A percentile compares a stretch with the other conserved stretches of the same genome.
Evolutionary conservation across 169 alveolate species (phyloP).

Genomic region (Cryptosporidium viatorum): DNA sequence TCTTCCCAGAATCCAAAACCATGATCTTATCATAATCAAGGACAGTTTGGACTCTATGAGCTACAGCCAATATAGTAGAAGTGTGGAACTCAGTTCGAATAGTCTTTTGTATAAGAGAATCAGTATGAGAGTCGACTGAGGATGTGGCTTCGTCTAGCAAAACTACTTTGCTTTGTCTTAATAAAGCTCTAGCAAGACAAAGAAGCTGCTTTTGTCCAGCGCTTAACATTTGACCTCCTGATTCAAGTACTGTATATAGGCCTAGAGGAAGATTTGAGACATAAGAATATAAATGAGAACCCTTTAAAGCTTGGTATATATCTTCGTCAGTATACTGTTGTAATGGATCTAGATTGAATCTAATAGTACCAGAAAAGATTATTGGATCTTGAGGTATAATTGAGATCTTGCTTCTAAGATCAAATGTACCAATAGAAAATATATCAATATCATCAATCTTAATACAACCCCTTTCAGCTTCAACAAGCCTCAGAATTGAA

Average conservation of each 20-base stretch:
- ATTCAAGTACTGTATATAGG: slow-evolving; percentile 80
- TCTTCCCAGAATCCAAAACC: slow-evolving; percentile 86
- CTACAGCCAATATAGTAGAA: slow-evolving; percentile 85
- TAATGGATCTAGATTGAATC: slow-evolving; percentile 85
- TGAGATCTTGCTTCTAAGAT: slow-evolving; percentile 79
- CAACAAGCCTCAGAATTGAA: slow-evolving; percentile 83
- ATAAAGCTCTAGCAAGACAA: slow-evolving; percentile 88
- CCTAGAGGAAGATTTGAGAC: slow-evolving; percentile 71
- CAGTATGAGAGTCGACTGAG: slow-evolving; percentile 85
- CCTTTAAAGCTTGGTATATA: slow-evolving; percentile 73
- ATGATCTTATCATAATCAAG: slow-evolving; percentile 84
- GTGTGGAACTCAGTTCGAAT: slow-evolving; percentile 77
- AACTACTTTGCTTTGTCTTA: slow-evolving; percentile 83
- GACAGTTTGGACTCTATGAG: slow-evolving; percentile 88
- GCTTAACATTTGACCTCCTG: slow-evolving; percentile 82
- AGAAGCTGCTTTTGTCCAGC: slow-evolving; percentile 89
- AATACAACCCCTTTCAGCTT: slow-evolving; percentile 79
- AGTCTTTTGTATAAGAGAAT: slow-evolving; percentile 79
- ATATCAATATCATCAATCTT: slow-evolving; percentile 80
- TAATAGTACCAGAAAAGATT: slow-evolving; percentile 83
- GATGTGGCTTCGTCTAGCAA: slow-evolving; percentile 89
- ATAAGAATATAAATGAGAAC: slow-evolving; percentile 48
- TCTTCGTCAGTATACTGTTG: slow-evolving; percentile 75
- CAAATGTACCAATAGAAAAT: slow-evolving; percentile 72
- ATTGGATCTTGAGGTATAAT: slow-evolving; percentile 88